Percentiles rank a stretch among this genome's conserved stretches.
Conservation (phyloP, 345 rosid species). For the Cardiospermum halicacabum region DNA sequence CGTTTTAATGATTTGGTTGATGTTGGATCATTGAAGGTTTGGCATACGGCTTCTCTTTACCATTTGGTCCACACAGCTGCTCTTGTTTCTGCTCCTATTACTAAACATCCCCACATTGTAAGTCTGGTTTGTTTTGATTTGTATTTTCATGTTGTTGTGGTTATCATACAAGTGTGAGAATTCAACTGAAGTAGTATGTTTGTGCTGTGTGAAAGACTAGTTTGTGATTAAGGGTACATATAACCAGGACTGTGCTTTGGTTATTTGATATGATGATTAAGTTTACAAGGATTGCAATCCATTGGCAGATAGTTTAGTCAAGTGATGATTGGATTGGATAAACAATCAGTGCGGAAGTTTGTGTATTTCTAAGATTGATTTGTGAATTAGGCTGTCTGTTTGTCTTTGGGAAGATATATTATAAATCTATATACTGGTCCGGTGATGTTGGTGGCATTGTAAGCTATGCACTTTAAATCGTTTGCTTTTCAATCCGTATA, state of each 20-base stretch:
- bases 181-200: no score
- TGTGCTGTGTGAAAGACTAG: background rate
- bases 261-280: background rate
- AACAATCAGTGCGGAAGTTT: background rate
- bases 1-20: background rate
- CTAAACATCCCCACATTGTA: conserved; percentile 67
- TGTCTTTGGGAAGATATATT: background rate
- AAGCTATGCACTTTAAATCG: background rate
- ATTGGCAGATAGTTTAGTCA: background rate
- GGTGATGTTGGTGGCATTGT: no score
- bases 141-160: background rate
- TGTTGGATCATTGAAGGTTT: conserved; percentile 42
- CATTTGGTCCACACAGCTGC: conserved; percentile 94
- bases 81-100: conserved; percentile 68
- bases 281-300: background rate
- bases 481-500: background rate
- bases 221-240: no score
- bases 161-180: background rate
- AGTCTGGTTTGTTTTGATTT: conserved; percentile 17
- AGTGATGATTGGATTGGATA: background rate
- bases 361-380: background rate
- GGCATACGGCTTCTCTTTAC: conserved; percentile 91
- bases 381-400: background rate
- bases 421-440: no score
- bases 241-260: background rate